Evolutionary conservation across 2,329 filamentous ascomycete species (phyloP).

Genomic region (Chaetomium sp.): DNA sequence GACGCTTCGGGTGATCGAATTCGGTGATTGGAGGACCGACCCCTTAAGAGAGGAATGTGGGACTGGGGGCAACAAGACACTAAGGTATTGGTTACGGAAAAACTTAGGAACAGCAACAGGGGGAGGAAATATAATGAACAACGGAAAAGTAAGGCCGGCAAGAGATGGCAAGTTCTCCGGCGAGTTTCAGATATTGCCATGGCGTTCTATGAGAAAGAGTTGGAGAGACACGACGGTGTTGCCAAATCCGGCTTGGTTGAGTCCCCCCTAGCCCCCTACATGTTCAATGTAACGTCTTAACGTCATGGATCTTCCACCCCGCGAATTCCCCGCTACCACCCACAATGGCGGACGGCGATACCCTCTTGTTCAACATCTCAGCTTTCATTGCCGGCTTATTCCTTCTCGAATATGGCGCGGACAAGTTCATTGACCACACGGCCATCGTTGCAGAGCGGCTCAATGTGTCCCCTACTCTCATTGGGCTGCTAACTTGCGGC

Average conservation of each 20-base stretch:
- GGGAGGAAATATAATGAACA: not conserved
- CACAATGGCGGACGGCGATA: constrained; percentile 41
- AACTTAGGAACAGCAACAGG: no score
- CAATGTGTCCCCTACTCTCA: constrained; percentile 49
- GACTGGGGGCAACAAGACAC: no score
- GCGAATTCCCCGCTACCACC: not conserved
- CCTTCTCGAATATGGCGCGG: constrained; percentile 53
- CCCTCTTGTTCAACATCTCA: constrained; percentile 45
- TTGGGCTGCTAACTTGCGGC: constrained; percentile 54
- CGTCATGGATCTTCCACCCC: not conserved
- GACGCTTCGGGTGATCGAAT: no score
- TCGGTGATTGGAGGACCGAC: no score
- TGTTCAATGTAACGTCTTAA: not conserved
- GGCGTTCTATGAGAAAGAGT: not conserved
- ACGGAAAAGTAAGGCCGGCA: not conserved
- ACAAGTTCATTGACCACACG: constrained; percentile 57
- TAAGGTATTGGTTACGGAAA: no score
- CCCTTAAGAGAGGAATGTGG: no score
- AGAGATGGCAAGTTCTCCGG: no score
- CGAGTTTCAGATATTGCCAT: not conserved
- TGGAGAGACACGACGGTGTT: not conserved
- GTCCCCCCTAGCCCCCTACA: no score
- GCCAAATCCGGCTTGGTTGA: not conserved
- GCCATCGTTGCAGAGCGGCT: constrained; percentile 48
- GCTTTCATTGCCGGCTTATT: constrained; percentile 50